Evolutionary conservation across 805 yeast genomes (phyloP).

Genomic region (Zygoascus ofunaensis): DNA sequence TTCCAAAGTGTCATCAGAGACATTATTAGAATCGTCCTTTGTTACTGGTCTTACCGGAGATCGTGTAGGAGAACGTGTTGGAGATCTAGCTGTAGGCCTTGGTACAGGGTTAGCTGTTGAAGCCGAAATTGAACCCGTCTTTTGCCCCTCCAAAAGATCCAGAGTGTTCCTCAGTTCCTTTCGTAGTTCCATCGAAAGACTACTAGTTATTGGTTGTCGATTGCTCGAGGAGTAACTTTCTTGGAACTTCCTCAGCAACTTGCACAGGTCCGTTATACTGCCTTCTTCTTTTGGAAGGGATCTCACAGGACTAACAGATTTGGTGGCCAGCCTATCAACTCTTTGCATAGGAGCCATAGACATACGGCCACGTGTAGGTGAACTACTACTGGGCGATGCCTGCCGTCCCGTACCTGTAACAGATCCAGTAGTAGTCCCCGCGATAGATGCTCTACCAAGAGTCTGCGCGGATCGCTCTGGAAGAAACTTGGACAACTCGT

Average conservation of each 20-base stretch:
- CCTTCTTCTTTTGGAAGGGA: not conserved
- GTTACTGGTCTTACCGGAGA: not conserved
- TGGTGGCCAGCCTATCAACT: not conserved
- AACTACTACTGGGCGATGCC: not conserved
- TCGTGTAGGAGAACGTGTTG: not conserved
- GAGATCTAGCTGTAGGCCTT: too few relatives aligned
- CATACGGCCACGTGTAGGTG: not conserved
- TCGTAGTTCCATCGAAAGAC: slow-evolving; percentile 4
- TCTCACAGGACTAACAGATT: not conserved
- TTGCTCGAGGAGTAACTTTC: slow-evolving; percentile 6
- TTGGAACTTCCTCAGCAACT: slow-evolving; percentile 7
- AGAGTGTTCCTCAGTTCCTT: slow-evolving; percentile 11
- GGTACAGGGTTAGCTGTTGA: too few relatives aligned
- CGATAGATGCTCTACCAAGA: too few relatives aligned
- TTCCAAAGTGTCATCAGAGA: slow-evolving; percentile 7
- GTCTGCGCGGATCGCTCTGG: not conserved
- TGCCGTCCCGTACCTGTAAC: too few relatives aligned
- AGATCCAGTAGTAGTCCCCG: too few relatives aligned
- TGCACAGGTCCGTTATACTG: slow-evolving; percentile 7
- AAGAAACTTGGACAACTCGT: slow-evolving; percentile 15
- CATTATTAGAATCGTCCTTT: not conserved
- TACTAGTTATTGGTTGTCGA: not conserved
- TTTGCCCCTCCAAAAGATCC: slow-evolving; percentile 11
- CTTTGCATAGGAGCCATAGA: not conserved
- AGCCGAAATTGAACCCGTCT: too few relatives aligned